Conservation (phyloP, 257 asterid species). For the Nicotiana tomentosiformis region DNA sequence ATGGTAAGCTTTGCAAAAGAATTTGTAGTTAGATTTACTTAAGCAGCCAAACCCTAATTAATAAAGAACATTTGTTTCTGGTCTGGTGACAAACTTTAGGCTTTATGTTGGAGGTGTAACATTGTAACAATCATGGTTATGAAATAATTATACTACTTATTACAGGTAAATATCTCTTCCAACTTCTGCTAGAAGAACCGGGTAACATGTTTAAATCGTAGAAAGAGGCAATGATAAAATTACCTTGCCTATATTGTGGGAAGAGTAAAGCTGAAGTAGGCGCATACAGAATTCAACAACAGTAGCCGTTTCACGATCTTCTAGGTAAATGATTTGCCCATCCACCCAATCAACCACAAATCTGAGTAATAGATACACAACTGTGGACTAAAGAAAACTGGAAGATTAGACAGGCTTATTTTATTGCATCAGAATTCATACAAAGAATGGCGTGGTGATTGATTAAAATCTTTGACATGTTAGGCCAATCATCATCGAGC, state of each 20-base stretch:
- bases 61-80: background rate
- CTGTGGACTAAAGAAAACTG: conserved; percentile 44
- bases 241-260: conserved; percentile 96
- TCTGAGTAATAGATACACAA: conserved; percentile 87
- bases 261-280: conserved; percentile 81
- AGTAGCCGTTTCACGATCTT: conserved; percentile 86
- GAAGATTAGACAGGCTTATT: background rate
- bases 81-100: background rate
- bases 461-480: background rate
- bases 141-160: background rate
- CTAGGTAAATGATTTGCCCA: conserved; percentile 85
- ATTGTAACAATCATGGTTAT: background rate
- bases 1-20: background rate
- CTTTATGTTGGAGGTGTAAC: background rate
- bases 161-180: background rate
- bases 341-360: conserved; percentile 93
- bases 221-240: background rate
- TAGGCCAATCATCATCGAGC: background rate
- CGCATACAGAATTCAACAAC: conserved; percentile 83
- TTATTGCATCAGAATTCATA: conserved; percentile 1
- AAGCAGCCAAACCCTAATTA: background rate
- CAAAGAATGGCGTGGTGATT: background rate
- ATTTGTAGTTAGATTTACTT: background rate
- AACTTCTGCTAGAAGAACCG: background rate
- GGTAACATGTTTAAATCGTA: background rate